phyloP scores from a whole-genome alignment of 352 stramenopile genomes.

The Peronospora farinosa region DNA sequence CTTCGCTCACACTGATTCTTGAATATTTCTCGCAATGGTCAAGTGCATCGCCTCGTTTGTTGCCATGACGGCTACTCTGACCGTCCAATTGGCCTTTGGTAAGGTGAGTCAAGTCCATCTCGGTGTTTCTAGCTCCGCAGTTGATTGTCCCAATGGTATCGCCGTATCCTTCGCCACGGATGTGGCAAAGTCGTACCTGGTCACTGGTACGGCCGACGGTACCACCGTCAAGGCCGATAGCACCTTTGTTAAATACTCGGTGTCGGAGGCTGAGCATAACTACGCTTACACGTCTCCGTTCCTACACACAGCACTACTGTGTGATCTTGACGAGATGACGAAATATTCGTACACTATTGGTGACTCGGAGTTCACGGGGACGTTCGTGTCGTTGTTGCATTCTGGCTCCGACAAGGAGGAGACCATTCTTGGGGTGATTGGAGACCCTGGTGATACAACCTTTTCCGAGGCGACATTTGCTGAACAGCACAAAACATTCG shows the following conservation, averaged over 20 bases:
- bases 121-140: conserved; percentile 25
- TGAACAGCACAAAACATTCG: conserved; percentile 30
- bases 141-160: conserved; percentile 33
- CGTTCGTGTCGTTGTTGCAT: conserved; percentile 29
- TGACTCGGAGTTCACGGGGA: conserved; percentile 29
- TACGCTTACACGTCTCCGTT: conserved; percentile 47
- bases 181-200: conserved; percentile 22
- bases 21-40: conserved; percentile 23
- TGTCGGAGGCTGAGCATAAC: conserved; percentile 37
- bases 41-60: conserved; percentile 12
- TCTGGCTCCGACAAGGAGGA: conserved; percentile 29
- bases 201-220: conserved; percentile 22
- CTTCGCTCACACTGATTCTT: conserved; percentile 10
- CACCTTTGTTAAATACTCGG: conserved; percentile 32
- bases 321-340: conserved; percentile 31
- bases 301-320: conserved; percentile 46
- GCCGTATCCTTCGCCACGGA: conserved; percentile 37
- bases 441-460: conserved; percentile 35
- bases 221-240: conserved; percentile 21
- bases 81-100: conserved; percentile 22
- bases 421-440: conserved; percentile 39
- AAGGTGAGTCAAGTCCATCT: conserved; percentile 46
- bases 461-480: conserved; percentile 34
- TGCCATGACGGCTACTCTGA: conserved; percentile 10
- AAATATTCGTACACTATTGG: conserved; percentile 45